A percentile compares a stretch with the other conserved stretches of the same genome.
Evolutionary conservation across 306 rosid genomes (phyloP).

Genomic region (Erythrophleum fordii): DNA sequence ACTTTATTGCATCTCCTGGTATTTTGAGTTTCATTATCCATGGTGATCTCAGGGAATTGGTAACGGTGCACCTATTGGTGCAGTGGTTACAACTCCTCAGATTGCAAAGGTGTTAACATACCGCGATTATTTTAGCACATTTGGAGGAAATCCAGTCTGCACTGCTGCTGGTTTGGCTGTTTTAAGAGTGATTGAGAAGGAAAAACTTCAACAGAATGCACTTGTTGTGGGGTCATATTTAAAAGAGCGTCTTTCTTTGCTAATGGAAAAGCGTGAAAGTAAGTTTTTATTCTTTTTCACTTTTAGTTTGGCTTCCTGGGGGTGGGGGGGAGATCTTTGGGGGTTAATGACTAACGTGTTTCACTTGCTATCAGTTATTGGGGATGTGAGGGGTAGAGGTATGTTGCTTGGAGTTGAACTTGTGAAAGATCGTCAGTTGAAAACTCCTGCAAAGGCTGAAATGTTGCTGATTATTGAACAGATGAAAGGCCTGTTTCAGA

Average conservation of each 20-base stretch:
- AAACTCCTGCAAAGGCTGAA: slow-evolving; percentile 55
- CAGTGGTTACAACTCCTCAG: slow-evolving; percentile 55
- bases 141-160: slow-evolving; percentile 56
- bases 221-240: slow-evolving; percentile 44
- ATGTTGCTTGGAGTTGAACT: slow-evolving; percentile 59
- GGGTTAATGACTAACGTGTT: not conserved
- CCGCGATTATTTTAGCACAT: slow-evolving; percentile 48
- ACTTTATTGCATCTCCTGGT: not conserved
- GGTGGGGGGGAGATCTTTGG: not conserved
- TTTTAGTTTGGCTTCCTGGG: not conserved
- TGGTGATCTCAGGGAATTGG: slow-evolving; percentile 54
- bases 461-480: slow-evolving; percentile 40
- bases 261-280: slow-evolving; percentile 54
- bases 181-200: slow-evolving; percentile 56
- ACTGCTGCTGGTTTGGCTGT: slow-evolving; percentile 56
- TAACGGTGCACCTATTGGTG: slow-evolving; percentile 57
- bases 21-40: slow-evolving; percentile 19
- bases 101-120: slow-evolving; percentile 47
- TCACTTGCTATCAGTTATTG: slow-evolving; percentile 46
- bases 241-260: slow-evolving; percentile 48
- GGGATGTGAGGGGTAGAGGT: slow-evolving; percentile 61
- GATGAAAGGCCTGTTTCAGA: slow-evolving; percentile 49
- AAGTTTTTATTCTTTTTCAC: slow-evolving; percentile 13
- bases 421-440: slow-evolving; percentile 43
- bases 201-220: slow-evolving; percentile 50